These are phyloP conservation scores for Phlebopus sp. DNA, from an alignment of 1,284 basidiomycete species.

Conservation along the genomic window DNA sequence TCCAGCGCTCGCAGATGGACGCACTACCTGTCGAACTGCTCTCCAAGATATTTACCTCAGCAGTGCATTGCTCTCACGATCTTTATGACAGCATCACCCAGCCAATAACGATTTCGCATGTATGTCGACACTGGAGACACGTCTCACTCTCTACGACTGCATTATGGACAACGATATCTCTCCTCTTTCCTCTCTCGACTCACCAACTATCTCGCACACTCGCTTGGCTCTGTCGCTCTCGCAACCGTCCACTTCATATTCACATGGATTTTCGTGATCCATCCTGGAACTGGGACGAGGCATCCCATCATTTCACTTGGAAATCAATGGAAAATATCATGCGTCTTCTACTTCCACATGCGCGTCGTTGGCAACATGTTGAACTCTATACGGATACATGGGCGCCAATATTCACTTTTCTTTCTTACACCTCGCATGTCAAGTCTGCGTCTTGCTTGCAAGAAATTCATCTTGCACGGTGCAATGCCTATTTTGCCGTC, in stretches of 20 bases:
- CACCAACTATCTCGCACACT: conserved; percentile 36
- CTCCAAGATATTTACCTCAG: conserved; percentile 36
- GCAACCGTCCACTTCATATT: conserved; percentile 41
- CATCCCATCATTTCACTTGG: conserved; percentile 37
- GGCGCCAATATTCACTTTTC: conserved; percentile 51
- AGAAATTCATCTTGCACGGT: conserved; percentile 45
- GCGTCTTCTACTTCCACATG: conserved; percentile 41
- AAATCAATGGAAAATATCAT: conserved; percentile 43
- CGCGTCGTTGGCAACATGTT: conserved; percentile 43
- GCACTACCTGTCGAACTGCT: conserved; percentile 43
- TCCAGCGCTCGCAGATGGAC: conserved; percentile 7
- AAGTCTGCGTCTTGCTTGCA: conserved; percentile 36
- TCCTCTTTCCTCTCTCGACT: conserved; percentile 39
- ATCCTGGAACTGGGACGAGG: conserved; percentile 45
- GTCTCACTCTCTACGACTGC: conserved; percentile 39
- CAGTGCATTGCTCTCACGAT: conserved; percentile 25
- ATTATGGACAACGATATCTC: conserved; percentile 44
- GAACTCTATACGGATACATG: conserved; percentile 55
- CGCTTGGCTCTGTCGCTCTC: conserved; percentile 42
- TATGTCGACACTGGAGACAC: conserved; percentile 46
- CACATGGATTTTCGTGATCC: conserved; percentile 54
- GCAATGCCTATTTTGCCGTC: conserved; percentile 52
- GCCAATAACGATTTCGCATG: conserved; percentile 39
- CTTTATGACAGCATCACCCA: conserved; percentile 26
- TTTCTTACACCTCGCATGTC: conserved; percentile 36